Conservation (phyloP, 108 stramenopile genomes). For the Mediolabrus comicus region DNA sequence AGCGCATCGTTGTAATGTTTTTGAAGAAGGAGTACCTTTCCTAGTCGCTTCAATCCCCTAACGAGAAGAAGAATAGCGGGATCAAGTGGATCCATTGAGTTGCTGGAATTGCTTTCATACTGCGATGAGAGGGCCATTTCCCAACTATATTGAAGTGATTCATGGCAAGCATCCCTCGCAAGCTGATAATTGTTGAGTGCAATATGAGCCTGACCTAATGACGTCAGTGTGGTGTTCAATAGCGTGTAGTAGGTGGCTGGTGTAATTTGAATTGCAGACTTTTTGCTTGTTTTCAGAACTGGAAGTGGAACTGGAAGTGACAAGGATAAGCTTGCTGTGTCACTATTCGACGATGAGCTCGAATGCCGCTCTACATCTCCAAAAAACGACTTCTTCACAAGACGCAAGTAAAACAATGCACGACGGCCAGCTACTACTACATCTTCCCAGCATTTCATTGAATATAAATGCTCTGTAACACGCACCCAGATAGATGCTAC, state of each 20-base stretch:
- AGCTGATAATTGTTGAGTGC: constrained; percentile 19
- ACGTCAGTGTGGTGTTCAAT: constrained; percentile 27
- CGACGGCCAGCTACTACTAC: constrained; percentile 29
- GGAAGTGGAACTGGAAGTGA: background rate
- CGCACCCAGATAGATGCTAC: constrained; percentile 33
- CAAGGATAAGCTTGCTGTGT: constrained; percentile 7
- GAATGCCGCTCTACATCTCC: constrained; percentile 6
- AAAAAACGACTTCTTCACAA: constrained; percentile 26
- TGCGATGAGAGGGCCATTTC: constrained; percentile 32
- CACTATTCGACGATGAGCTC: background rate
- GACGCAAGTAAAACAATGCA: constrained; percentile 32
- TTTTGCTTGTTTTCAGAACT: constrained; percentile 20
- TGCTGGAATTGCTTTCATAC: background rate
- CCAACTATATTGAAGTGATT: constrained; percentile 40
- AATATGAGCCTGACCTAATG: constrained; percentile 34
- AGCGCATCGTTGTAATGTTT: constrained; percentile 33
- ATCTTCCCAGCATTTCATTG: constrained; percentile 25
- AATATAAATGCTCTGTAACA: constrained; percentile 23
- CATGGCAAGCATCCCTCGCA: constrained; percentile 23
- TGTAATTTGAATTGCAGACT: constrained; percentile 27
- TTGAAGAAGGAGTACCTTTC: constrained; percentile 33
- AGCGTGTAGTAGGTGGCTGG: constrained; percentile 17
- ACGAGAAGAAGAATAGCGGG: constrained; percentile 13
- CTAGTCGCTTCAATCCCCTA: constrained; percentile 35
- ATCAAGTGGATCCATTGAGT: constrained; percentile 5